A percentile compares a stretch with the other conserved stretches of the same genome.
Conservation (phyloP, 2,329 filamentous ascomycete species). For the Talaromyces sp. region DNA sequence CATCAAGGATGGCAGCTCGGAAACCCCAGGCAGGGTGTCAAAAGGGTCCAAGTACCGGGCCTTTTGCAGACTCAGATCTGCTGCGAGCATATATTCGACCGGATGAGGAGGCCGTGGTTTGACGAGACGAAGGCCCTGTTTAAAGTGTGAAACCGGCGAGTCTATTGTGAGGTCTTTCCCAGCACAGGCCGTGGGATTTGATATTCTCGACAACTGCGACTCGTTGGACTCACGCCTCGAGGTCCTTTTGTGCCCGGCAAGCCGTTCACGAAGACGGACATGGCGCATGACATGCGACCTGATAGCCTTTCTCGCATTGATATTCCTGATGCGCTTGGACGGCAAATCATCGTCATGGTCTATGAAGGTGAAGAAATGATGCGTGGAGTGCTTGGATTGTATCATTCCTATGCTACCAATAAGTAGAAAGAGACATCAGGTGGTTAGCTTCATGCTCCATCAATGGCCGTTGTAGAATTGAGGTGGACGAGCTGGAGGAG, state of each 20-base stretch:
- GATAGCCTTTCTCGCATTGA: slow-evolving; percentile 35
- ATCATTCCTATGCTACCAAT: slow-evolving; percentile 19
- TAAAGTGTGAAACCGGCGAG: background rate
- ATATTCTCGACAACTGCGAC: slow-evolving; percentile 9
- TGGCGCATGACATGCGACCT: slow-evolving; percentile 42
- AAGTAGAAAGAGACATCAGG: slow-evolving; percentile 8
- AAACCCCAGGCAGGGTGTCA: slow-evolving; percentile 25
- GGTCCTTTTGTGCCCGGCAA: slow-evolving; percentile 33
- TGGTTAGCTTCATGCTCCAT: slow-evolving; percentile 1
- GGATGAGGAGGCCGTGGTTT: slow-evolving; percentile 11
- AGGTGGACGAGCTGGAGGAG: background rate
- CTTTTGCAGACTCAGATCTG: slow-evolving; percentile 13
- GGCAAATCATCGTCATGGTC: slow-evolving; percentile 37
- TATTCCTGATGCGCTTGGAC: slow-evolving; percentile 35
- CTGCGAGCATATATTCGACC: background rate
- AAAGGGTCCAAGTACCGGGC: slow-evolving; percentile 32
- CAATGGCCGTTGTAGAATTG: background rate
- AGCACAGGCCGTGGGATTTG: background rate
- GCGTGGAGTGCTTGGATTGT: slow-evolving; percentile 19
- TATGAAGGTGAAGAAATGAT: slow-evolving; percentile 37
- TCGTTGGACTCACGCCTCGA: slow-evolving; percentile 23
- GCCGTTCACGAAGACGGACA: slow-evolving; percentile 36
- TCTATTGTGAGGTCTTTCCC: background rate
- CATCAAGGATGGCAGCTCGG: slow-evolving; percentile 22
- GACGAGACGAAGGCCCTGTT: background rate